Conservation (phyloP, 345 rosid species). For the Pistacia integerrima region DNA sequence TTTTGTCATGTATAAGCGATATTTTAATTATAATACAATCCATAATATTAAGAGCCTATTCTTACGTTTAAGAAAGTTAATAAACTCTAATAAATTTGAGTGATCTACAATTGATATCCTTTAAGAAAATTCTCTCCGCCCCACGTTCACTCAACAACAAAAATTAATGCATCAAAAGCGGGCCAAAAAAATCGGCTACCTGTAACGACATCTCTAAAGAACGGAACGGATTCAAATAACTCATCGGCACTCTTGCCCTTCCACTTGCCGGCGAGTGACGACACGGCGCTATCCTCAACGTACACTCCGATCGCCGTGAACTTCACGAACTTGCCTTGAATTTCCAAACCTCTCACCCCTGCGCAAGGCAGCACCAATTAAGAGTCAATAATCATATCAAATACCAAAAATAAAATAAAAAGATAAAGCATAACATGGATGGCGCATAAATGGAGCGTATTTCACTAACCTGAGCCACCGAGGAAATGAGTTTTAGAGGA, state of each 20-base stretch:
- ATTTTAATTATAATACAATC: too few species aligned
- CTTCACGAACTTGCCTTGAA: conserved; percentile 69
- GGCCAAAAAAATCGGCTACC: conserved; percentile 36
- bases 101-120: too few species aligned
- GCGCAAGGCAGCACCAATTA: conserved; percentile 18
- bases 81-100: too few species aligned
- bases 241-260: conserved; percentile 55
- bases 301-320: conserved; percentile 86
- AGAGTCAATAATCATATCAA: background rate
- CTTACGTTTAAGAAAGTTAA: too few species aligned
- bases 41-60: too few species aligned
- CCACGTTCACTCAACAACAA: too few species aligned
- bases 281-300: conserved; percentile 57
- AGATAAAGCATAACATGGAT: background rate
- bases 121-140: too few species aligned
- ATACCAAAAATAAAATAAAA: background rate
- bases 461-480: conserved; percentile 72
- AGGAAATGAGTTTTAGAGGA: conserved; percentile 63
- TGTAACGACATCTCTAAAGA: conserved; percentile 77
- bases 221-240: conserved; percentile 61
- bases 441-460: background rate
- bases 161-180: too few species aligned
- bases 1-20: too few species aligned
- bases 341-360: conserved; percentile 83
- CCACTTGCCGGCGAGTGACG: conserved; percentile 68